Evolutionary conservation across 169 alveolate genomes (phyloP).

Genomic region (Condylostoma magnum): DNA sequence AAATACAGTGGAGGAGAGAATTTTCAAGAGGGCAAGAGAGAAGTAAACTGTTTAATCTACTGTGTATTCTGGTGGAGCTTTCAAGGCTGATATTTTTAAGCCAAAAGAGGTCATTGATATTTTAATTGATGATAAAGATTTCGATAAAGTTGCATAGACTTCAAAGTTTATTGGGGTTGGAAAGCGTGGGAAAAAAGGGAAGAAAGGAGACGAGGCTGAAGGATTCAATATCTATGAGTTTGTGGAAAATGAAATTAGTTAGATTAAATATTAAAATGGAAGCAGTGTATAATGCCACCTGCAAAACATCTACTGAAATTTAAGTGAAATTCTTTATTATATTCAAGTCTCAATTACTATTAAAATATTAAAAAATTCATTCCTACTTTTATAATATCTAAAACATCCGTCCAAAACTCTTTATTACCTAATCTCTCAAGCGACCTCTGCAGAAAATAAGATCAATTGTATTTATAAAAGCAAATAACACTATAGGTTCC

Average conservation of each 20-base stretch:
- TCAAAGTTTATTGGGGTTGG: conserved; percentile 18
- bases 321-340: too few relatives aligned
- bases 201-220: conserved; percentile 15
- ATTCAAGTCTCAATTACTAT: too few relatives aligned
- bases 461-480: too few relatives aligned
- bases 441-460: too few relatives aligned
- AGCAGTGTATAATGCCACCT: too few relatives aligned
- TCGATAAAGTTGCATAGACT: conserved; percentile 1
- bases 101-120: conserved; percentile 82
- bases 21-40: conserved; percentile 95
- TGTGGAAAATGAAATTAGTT: conserved; percentile 13
- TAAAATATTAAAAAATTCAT: too few relatives aligned
- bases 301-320: too few relatives aligned
- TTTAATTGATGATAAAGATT: conserved; percentile 66
- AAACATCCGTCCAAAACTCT: too few relatives aligned
- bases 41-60: conserved; percentile 83
- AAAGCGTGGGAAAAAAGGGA: conserved; percentile 12
- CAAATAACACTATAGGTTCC: too few relatives aligned
- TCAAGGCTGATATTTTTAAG: conserved; percentile 83
- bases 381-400: too few relatives aligned
- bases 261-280: too few relatives aligned
- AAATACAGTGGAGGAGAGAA: conserved; percentile 98
- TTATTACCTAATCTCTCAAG: too few relatives aligned
- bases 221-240: conserved; percentile 12
- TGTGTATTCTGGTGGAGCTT: conserved; percentile 83